Evolutionary conservation across 768 basidiomycete genomes (phyloP), one percentile per base, ranked within the genome.

Genomic region (Macrolepiota dolichaula): DNA sequence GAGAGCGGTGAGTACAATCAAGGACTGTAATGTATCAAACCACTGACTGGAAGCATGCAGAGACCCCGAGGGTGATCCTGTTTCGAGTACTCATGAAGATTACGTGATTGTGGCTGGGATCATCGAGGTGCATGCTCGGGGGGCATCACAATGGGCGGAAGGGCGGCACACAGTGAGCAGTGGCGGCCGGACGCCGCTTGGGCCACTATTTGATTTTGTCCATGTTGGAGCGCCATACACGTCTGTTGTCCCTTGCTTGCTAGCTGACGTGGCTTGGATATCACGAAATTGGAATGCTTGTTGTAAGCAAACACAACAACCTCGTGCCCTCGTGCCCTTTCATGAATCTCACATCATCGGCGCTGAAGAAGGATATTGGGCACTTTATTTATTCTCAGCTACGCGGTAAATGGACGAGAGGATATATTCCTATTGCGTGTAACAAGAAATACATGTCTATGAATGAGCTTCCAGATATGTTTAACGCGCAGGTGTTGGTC

Each of bases 31-130:
- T 12, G 13, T 11, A 27, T 51, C 13, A 51, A 32, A 10, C 12
- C 11, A 12, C 29, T 40, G 35, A 68, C 68, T 55, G 68, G 51
- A 44, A 56, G 55, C 13, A 62, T 29, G 9, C 65, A 52, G 59
- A 63, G 51, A 4, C 55, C 59, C 19, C 51, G 9, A 0, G 65
- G 61, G 19, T 49, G 32, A 2, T 62, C 35, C 6, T 63, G 7
- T 12, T 12, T 40, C 49, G 69, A 50, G 52, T 62, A 69, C 12
- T 64, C 52, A 4, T 36, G 25, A n/a, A 69, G 46, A 27, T 63
- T 66, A 7, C 68, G n/a, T n/a, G n/a, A n/a, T n/a, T n/a, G n/a
- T n/a, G n/a, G n/a, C n/a, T n/a, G n/a, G n/a, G n/a, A n/a, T n/a
- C n/a, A n/a, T n/a, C n/a, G n/a, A n/a, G n/a, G n/a, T n/a, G n/a